These are phyloP conservation scores for Panicum miliaceum DNA, from an alignment of 176 grass and related monocot species.

Conservation along the genomic window DNA sequence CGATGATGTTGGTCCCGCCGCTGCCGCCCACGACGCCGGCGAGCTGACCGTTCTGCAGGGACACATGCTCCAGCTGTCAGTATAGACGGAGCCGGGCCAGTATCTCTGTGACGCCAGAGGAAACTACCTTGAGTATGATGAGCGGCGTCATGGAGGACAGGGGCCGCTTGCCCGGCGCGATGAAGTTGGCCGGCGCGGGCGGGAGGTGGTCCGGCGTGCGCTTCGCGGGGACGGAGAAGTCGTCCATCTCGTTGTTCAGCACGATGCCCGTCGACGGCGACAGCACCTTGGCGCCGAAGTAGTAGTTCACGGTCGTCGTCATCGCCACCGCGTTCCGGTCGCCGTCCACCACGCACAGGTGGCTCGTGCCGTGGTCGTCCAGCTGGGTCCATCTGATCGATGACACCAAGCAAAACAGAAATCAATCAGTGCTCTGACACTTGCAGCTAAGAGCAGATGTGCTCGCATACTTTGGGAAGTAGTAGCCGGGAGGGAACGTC, in stretches of 20 bases:
- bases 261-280: constrained; percentile 90
- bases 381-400: constrained; percentile 73
- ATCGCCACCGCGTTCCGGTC: constrained; percentile 85
- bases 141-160: constrained; percentile 88
- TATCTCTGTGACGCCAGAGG: no score
- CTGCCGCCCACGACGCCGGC: constrained; percentile 81
- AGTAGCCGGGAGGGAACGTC: constrained; percentile 74
- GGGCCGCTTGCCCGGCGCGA: constrained; percentile 66
- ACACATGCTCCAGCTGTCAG: no score
- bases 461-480: constrained; percentile 58
- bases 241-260: constrained; percentile 95
- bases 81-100: no score
- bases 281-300: constrained; percentile 66
- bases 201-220: constrained; percentile 61
- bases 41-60: constrained; percentile 62
- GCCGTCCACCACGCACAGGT: constrained; percentile 79
- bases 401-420: not conserved
- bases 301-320: constrained; percentile 77
- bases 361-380: constrained; percentile 78
- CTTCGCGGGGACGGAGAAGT: constrained; percentile 74
- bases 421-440: not conserved
- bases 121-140: constrained; percentile 78
- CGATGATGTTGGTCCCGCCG: constrained; percentile 74
- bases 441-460: not conserved
- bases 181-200: constrained; percentile 89